These are phyloP conservation scores for Neostapfia colusana DNA, from an alignment of 176 grass and related monocot species.

Conservation along the genomic window DNA sequence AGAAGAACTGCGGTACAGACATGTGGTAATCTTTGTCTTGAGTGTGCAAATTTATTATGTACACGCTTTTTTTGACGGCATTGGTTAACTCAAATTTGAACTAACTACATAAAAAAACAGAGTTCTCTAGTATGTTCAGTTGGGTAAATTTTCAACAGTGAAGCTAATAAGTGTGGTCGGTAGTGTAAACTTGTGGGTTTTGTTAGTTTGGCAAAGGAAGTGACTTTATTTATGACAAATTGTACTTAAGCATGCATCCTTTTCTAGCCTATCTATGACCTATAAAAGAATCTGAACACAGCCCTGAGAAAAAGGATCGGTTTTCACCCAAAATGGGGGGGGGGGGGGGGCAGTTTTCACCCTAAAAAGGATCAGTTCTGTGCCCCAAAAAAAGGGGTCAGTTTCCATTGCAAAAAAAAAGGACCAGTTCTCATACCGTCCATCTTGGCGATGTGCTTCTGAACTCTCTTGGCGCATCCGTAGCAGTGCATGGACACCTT, in stretches of 20 bases:
- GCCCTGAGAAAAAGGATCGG: neutral
- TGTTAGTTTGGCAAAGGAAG: neutral
- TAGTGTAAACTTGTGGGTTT: neutral
- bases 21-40: too few relatives aligned
- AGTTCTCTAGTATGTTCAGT: neutral
- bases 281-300: conserved; percentile 7
- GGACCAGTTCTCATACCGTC: conserved; percentile 57
- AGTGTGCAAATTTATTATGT: too few relatives aligned
- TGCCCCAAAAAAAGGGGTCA: too few relatives aligned
- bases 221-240: neutral
- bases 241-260: neutral
- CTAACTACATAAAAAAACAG: too few relatives aligned
- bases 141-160: neutral
- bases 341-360: too few relatives aligned
- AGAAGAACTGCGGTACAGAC: too few relatives aligned
- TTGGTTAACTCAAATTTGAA: too few relatives aligned
- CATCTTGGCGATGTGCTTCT: conserved; percentile 99
- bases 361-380: neutral
- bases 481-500: conserved; percentile 97
- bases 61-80: too few relatives aligned
- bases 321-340: neutral
- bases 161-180: neutral
- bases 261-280: neutral
- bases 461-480: conserved; percentile 82
- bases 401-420: too few relatives aligned